Evolutionary conservation across 2,329 filamentous ascomycete genomes (phyloP).

Genomic region (Alternaria incomplexa): DNA sequence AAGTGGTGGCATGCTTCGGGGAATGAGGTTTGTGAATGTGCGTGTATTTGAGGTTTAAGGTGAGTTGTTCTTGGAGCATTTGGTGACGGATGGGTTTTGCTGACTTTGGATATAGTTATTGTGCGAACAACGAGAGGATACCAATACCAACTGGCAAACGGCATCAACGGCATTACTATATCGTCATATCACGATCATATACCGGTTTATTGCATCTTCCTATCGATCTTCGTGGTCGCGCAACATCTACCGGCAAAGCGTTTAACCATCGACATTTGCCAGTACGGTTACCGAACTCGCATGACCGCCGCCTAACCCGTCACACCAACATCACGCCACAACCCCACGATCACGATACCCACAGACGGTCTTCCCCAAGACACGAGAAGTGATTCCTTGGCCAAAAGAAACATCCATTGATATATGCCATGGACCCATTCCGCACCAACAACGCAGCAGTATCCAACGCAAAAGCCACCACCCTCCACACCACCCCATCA

Average conservation of each 20-base stretch:
- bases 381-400: background rate
- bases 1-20: background rate
- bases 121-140: background rate
- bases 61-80: background rate
- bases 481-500: constrained; percentile 10
- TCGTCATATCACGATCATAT: background rate
- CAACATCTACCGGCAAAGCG: constrained; percentile 24
- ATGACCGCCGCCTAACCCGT: constrained; percentile 29
- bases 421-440: constrained; percentile 30
- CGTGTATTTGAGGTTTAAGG: background rate
- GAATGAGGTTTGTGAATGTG: background rate
- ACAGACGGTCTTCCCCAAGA: background rate
- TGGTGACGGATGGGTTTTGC: background rate
- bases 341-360: constrained; percentile 27
- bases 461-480: constrained; percentile 28
- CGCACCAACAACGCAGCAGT: constrained; percentile 18
- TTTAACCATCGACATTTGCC: constrained; percentile 23
- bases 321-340: constrained; percentile 44
- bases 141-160: background rate
- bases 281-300: constrained; percentile 18
- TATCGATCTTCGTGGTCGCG: constrained; percentile 8
- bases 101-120: background rate
- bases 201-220: background rate
- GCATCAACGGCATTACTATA: background rate
- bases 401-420: constrained; percentile 3